These are phyloP conservation scores for Stygiomarasmius scandens DNA, from an alignment of 1,284 basidiomycete genomes.

Conservation along the genomic window DNA sequence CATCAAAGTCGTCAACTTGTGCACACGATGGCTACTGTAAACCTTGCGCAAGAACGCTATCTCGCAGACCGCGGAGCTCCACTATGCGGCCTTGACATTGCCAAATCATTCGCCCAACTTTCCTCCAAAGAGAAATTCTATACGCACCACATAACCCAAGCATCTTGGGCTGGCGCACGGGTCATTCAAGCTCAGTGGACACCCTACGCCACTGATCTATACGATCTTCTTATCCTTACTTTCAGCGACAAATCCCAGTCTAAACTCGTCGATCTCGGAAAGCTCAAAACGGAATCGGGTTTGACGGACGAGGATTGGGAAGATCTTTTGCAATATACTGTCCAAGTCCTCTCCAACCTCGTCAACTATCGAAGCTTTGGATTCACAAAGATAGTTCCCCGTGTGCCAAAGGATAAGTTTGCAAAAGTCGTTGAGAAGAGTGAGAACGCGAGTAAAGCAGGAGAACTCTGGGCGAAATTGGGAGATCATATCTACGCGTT, in stretches of 20 bases:
- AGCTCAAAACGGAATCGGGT: slow-evolving; percentile 54
- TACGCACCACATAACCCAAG: slow-evolving; percentile 66
- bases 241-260: slow-evolving; percentile 65
- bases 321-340: slow-evolving; percentile 68
- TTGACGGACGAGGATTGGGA: slow-evolving; percentile 66
- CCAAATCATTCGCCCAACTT: slow-evolving; percentile 61
- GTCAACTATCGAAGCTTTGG: slow-evolving; percentile 82
- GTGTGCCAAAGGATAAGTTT: slow-evolving; percentile 63
- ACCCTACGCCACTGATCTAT: slow-evolving; percentile 57
- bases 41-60: slow-evolving; percentile 51
- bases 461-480: slow-evolving; percentile 68
- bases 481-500: slow-evolving; percentile 73
- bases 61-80: slow-evolving; percentile 71
- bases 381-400: slow-evolving; percentile 82
- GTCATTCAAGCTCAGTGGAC: slow-evolving; percentile 86
- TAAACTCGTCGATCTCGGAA: slow-evolving; percentile 57
- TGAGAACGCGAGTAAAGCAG: slow-evolving; percentile 54
- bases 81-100: slow-evolving; percentile 67
- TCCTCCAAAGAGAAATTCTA: slow-evolving; percentile 78
- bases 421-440: slow-evolving; percentile 63
- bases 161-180: slow-evolving; percentile 80
- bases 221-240: slow-evolving; percentile 68
- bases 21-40: slow-evolving; percentile 11
- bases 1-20: not conserved
- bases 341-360: slow-evolving; percentile 66